Percentiles rank a stretch among this genome's conserved stretches.
Evolutionary conservation across 2,329 filamentous ascomycete species (phyloP).

Genomic region (Penicillium sp.): DNA sequence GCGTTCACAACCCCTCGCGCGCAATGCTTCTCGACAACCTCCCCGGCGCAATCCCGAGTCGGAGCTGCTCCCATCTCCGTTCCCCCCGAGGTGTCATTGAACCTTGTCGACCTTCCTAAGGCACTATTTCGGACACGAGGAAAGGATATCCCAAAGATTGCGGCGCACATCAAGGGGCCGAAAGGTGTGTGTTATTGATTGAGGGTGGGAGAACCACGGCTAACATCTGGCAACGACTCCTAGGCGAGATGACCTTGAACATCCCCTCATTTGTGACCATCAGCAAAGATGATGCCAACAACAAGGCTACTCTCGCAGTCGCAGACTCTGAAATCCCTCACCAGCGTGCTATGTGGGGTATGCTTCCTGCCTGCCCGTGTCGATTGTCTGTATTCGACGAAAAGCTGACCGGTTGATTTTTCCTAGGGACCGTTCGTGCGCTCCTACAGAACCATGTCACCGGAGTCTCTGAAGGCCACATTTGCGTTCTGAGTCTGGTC

Average conservation of each 20-base stretch:
- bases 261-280: conserved; percentile 78
- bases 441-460: conserved; percentile 88
- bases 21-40: conserved; percentile 69
- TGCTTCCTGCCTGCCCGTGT: conserved; percentile 26
- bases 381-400: conserved; percentile 1
- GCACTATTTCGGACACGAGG: conserved; percentile 59
- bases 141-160: conserved; percentile 60
- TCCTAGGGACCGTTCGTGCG: conserved; percentile 77
- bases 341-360: conserved; percentile 97
- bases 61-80: conserved; percentile 76
- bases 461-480: conserved; percentile 94
- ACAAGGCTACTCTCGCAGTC: conserved; percentile 67
- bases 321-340: conserved; percentile 65
- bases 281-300: conserved; percentile 60
- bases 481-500: conserved; percentile 84
- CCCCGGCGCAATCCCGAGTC: conserved; percentile 71
- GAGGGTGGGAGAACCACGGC: not conserved
- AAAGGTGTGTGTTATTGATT: conserved; percentile 57
- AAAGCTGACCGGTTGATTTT: conserved; percentile 6
- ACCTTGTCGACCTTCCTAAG: conserved; percentile 61
- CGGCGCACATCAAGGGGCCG: conserved; percentile 74
- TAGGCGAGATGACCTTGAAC: conserved; percentile 71
- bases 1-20: conserved; percentile 55
- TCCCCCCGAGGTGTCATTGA: conserved; percentile 77
- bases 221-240: conserved; percentile 11